Evolutionary conservation across 768 basidiomycete genomes (phyloP).

Genomic region (Russula sp.): DNA sequence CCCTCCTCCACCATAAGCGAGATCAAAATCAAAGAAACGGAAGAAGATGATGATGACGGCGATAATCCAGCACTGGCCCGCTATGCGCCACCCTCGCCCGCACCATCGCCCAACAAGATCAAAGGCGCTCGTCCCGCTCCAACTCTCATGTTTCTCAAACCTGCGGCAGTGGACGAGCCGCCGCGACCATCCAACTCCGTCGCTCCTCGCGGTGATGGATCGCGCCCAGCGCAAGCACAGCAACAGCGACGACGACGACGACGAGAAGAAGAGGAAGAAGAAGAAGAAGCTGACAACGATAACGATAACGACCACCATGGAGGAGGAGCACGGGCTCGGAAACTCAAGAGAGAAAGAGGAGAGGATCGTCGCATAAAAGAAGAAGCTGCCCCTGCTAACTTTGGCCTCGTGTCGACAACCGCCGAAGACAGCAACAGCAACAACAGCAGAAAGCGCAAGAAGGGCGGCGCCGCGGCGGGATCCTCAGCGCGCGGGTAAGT

Average conservation of each 20-base stretch:
- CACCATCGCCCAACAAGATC: background rate
- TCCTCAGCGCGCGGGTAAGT: background rate
- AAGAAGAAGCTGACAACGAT: background rate
- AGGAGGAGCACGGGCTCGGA: slow-evolving; percentile 2
- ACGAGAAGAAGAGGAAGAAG: background rate
- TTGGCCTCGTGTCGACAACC: background rate
- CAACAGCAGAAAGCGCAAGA: slow-evolving; percentile 4
- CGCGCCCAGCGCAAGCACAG: background rate
- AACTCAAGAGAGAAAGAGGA: slow-evolving; percentile 15
- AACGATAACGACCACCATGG: background rate
- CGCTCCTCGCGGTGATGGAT: slow-evolving; percentile 11
- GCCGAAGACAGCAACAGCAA: background rate
- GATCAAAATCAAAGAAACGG: background rate
- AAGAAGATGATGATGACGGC: background rate
- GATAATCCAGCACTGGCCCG: background rate
- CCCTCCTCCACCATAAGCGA: background rate
- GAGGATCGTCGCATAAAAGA: background rate
- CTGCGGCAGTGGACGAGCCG: slow-evolving; percentile 15
- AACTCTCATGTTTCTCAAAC: slow-evolving; percentile 7
- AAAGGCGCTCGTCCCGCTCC: background rate
- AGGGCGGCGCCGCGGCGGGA: slow-evolving; percentile 15
- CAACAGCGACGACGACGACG: no score
- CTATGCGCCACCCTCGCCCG: background rate
- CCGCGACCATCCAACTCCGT: background rate
- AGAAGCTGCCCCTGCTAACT: background rate